These are phyloP conservation scores for Dioscorea cayenensis DNA, from an alignment of 116 monocot genomes.

Conservation along the genomic window DNA sequence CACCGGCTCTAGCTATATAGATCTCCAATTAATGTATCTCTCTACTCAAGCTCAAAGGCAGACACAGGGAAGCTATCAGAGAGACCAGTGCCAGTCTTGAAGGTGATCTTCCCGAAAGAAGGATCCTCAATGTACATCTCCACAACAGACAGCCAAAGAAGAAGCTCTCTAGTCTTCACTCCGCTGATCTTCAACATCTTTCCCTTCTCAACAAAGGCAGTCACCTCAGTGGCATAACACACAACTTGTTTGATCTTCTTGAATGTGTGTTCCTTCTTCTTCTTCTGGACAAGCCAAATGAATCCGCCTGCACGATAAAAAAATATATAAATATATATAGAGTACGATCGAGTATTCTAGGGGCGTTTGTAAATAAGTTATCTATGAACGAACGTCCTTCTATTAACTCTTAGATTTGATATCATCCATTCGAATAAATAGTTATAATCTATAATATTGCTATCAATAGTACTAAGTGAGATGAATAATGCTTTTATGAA, in stretches of 20 bases:
- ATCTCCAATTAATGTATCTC: neutral
- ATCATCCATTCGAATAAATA: too few species aligned
- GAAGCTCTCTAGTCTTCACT: conserved; percentile 35
- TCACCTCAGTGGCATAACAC: conserved; percentile 19
- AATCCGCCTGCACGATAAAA: too few species aligned
- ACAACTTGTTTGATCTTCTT: neutral
- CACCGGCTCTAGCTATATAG: neutral
- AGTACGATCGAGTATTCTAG: too few species aligned
- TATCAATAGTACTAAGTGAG: too few species aligned
- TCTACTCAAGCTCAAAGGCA: conserved; percentile 20
- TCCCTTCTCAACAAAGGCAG: conserved; percentile 6
- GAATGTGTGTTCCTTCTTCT: conserved; percentile 18
- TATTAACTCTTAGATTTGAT: too few species aligned
- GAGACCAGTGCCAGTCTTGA: conserved; percentile 25
- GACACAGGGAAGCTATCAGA: conserved; percentile 27
- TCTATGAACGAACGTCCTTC: too few species aligned
- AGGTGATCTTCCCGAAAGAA: conserved; percentile 8
- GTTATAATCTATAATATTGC: too few species aligned
- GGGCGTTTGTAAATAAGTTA: too few species aligned
- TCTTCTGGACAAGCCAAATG: conserved; percentile 23
- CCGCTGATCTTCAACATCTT: conserved; percentile 11
- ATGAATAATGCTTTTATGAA: too few species aligned
- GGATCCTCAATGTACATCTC: conserved; percentile 21
- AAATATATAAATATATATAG: too few species aligned
- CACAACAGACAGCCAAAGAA: conserved; percentile 32